Evolutionary conservation across 495 filamentous ascomycete genomes (phyloP).

Genomic region (Umbilicaria muhlenbergii): DNA sequence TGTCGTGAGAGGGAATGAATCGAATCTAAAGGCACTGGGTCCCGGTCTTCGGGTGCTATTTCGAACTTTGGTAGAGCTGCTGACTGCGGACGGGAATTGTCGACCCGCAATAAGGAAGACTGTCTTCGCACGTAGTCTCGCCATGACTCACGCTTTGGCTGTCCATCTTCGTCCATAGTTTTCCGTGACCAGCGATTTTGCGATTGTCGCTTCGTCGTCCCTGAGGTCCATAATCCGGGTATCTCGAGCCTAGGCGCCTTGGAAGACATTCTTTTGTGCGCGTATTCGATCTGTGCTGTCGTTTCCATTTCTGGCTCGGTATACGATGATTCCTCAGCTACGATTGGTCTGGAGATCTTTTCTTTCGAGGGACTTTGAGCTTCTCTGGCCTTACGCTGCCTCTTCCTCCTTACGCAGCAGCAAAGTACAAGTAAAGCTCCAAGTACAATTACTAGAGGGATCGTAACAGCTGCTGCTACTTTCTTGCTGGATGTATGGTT

Average conservation of each 20-base stretch:
- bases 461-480: conserved; percentile 26
- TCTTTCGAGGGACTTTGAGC: conserved; percentile 1
- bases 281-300: conserved; percentile 1
- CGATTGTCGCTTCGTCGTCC: conserved; percentile 1
- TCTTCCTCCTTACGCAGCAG: conserved; percentile 26
- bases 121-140: neutral
- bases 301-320: neutral
- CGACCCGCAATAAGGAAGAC: neutral
- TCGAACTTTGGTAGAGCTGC: neutral
- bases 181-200: conserved; percentile 1
- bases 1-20: neutral
- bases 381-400: conserved; percentile 1
- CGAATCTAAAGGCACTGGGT: neutral
- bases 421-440: conserved; percentile 25
- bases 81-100: neutral
- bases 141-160: conserved; percentile 6
- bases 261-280: neutral
- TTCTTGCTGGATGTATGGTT: too few species aligned
- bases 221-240: neutral
- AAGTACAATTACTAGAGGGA: conserved; percentile 23
- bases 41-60: neutral
- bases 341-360: conserved; percentile 3
- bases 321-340: neutral
- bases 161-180: neutral
- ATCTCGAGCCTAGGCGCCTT: conserved; percentile 3